Conservation (phyloP, 1,139 yeast species). For the Kodamaea sp. region DNA sequence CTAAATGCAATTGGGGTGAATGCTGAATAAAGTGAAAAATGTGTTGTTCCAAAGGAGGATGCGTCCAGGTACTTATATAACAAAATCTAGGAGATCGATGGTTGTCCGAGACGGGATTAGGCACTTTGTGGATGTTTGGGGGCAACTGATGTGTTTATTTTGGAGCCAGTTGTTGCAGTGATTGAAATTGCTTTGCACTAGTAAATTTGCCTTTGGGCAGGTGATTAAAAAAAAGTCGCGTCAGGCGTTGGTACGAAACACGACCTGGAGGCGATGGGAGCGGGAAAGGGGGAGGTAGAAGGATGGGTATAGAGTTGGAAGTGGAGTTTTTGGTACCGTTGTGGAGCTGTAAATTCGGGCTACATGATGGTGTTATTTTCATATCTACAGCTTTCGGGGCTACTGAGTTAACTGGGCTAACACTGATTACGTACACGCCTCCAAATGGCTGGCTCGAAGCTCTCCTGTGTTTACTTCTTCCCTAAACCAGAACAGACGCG, state of each 20-base stretch:
- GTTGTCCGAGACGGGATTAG: slow-evolving; percentile 3
- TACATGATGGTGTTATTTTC: neutral
- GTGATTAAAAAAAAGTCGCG: slow-evolving; percentile 2
- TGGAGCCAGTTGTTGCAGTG: slow-evolving; percentile 1
- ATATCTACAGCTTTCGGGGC: neutral
- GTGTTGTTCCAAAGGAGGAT: too few relatives aligned
- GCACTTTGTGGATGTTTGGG: slow-evolving; percentile 1
- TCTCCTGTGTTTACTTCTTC: slow-evolving; percentile 1
- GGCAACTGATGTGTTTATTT: neutral
- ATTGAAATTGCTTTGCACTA: neutral
- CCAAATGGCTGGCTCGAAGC: neutral
- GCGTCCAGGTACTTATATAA: too few relatives aligned
- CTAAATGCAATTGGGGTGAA: too few relatives aligned
- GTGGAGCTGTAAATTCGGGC: neutral
- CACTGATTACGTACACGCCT: too few relatives aligned
- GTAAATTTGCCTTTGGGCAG: neutral
- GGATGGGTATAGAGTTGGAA: neutral
- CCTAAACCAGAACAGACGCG: slow-evolving; percentile 2
- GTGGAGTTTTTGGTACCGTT: neutral
- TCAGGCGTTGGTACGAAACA: slow-evolving; percentile 1
- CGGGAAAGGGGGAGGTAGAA: neutral
- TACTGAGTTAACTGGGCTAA: neutral
- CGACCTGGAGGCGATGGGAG: neutral
- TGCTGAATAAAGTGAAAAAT: too few relatives aligned
- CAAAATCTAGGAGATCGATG: neutral